These are phyloP conservation scores for Clavispora fructus DNA, from an alignment of 805 yeast species.

Conservation along the genomic window DNA sequence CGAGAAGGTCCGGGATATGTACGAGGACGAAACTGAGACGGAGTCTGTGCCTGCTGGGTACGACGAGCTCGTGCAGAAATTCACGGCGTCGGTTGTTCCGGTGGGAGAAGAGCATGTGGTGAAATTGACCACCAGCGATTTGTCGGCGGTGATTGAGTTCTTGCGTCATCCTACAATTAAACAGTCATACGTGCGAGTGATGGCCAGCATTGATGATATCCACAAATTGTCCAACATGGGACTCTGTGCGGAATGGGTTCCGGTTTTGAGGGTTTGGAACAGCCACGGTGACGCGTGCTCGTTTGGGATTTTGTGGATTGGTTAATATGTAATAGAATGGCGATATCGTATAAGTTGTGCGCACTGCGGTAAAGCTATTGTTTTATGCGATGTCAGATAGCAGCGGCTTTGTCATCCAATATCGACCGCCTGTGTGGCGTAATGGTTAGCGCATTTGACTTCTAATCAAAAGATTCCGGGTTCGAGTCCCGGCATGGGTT, in stretches of 20 bases:
- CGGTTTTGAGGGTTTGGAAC: conserved; percentile 12
- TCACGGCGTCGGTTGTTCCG: conserved; percentile 1
- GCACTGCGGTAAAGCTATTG: not conserved
- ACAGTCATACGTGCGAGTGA: conserved; percentile 6
- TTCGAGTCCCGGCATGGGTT: conserved; percentile 20
- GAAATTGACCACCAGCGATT: conserved; percentile 4
- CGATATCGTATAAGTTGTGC: not conserved
- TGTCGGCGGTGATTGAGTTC: conserved; percentile 6
- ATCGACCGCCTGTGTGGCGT: conserved; percentile 16
- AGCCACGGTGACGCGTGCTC: conserved; percentile 4
- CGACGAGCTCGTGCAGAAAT: not conserved
- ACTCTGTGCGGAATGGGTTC: conserved; percentile 14
- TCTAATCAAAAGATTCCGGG: conserved; percentile 20
- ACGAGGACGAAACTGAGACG: conserved; percentile 33
- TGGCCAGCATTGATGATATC: conserved; percentile 7
- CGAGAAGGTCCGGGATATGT: conserved; percentile 29
- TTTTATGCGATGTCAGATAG: conserved; percentile 2
- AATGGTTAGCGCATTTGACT: conserved; percentile 20
- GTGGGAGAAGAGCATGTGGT: conserved; percentile 4
- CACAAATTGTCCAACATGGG: conserved; percentile 8
- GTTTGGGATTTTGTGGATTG: conserved; percentile 10
- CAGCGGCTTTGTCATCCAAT: not conserved
- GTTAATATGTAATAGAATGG: not conserved
- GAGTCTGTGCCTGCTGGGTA: not conserved
- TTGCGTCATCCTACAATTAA: conserved; percentile 5